Conservation (phyloP, 345 rosid genomes). For the Arabidopsis thaliana region TAIR10.1 NC_003070.9:10826001-10826500, state of each 20-base stretch:
- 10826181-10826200: slow-evolving; percentile 68
- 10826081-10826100: slow-evolving; percentile 91
- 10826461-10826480: background rate
- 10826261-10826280: slow-evolving; percentile 45
- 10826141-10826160: slow-evolving; percentile 90
- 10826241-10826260: slow-evolving; percentile 32
- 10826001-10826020: slow-evolving; percentile 84
- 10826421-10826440: background rate
- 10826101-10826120: slow-evolving; percentile 79
- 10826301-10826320: background rate
- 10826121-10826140: slow-evolving; percentile 88
- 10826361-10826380: slow-evolving; percentile 11
- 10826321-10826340: background rate
- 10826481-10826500: background rate
- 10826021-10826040: slow-evolving; percentile 93
- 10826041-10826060: slow-evolving; percentile 90
- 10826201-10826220: slow-evolving; percentile 54
- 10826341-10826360: slow-evolving; percentile 30
- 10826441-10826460: no score
- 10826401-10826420: background rate
- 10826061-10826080: slow-evolving; percentile 96
- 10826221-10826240: slow-evolving; percentile 41
- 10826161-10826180: slow-evolving; percentile 74
- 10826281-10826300: slow-evolving; percentile 32
- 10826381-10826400: background rate